These are phyloP conservation scores for Pythium phragmitis DNA, from an alignment of 352 stramenopile species.

Conservation along the genomic window DNA sequence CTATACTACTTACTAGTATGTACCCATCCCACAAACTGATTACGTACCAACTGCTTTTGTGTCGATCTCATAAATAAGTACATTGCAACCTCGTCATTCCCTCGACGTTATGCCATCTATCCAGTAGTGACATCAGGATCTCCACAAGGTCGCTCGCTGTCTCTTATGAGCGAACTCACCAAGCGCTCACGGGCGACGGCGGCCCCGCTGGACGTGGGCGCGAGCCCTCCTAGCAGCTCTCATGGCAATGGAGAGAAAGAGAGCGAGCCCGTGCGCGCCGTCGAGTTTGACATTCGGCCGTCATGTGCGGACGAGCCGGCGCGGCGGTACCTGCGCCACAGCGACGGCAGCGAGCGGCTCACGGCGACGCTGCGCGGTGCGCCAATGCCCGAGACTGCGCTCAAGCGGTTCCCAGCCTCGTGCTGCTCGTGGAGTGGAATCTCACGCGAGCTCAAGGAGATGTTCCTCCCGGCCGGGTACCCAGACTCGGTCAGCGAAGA, in stretches of 20 bases:
- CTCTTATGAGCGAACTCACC: conserved; percentile 44
- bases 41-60: too few species aligned
- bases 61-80: too few species aligned
- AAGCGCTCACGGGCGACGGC: conserved; percentile 26
- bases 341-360: conserved; percentile 29
- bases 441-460: conserved; percentile 69
- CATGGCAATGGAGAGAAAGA: not conserved
- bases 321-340: conserved; percentile 43
- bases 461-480: conserved; percentile 86
- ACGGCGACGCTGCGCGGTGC: conserved; percentile 6
- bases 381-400: conserved; percentile 3
- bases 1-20: too few species aligned
- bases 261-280: conserved; percentile 34
- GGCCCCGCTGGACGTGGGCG: too few species aligned
- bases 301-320: conserved; percentile 50
- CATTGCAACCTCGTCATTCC: too few species aligned
- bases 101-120: too few species aligned
- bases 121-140: too few species aligned
- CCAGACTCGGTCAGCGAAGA: conserved; percentile 84
- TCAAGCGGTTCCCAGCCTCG: not conserved
- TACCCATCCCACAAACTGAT: too few species aligned
- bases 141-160: too few species aligned
- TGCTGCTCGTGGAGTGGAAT: conserved; percentile 41
- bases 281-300: conserved; percentile 60
- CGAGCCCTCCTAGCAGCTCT: not conserved